These are phyloP conservation scores for Plenodomus tracheiphilus DNA, from an alignment of 2,329 filamentous ascomycete genomes.

Conservation along the genomic window DNA sequence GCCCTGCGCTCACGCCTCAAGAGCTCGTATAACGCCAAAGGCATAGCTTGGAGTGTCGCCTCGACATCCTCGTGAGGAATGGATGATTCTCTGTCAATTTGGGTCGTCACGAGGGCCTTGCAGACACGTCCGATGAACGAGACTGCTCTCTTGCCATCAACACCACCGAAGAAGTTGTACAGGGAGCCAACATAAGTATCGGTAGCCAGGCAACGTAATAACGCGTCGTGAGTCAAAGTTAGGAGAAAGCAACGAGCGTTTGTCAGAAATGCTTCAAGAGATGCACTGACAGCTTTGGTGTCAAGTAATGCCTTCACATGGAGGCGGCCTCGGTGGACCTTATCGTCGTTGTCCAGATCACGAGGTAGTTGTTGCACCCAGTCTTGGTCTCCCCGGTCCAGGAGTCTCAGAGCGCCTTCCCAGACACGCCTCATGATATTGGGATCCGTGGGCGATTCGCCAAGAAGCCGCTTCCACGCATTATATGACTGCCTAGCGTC, in stretches of 20 bases:
- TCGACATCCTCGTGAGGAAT: background rate
- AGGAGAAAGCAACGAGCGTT: slow-evolving; percentile 20
- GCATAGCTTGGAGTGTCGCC: slow-evolving; percentile 12
- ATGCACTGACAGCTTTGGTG: slow-evolving; percentile 2
- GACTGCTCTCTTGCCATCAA: slow-evolving; percentile 33
- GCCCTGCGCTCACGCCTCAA: slow-evolving; percentile 21
- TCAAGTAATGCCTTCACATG: slow-evolving; percentile 34
- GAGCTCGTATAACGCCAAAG: slow-evolving; percentile 20
- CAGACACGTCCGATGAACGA: slow-evolving; percentile 35
- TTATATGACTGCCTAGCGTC: slow-evolving; percentile 28
- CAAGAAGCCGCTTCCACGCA: slow-evolving; percentile 33
- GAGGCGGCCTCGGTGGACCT: slow-evolving; percentile 28
- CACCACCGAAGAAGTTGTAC: slow-evolving; percentile 43
- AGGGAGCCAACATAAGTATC: slow-evolving; percentile 41
- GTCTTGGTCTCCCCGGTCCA: slow-evolving; percentile 34
- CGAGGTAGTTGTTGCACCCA: slow-evolving; percentile 36
- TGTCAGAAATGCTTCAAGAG: slow-evolving; percentile 8
- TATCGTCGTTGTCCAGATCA: slow-evolving; percentile 35
- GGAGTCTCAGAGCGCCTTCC: slow-evolving; percentile 30
- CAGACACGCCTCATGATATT: slow-evolving; percentile 28
- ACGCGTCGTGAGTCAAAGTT: slow-evolving; percentile 38
- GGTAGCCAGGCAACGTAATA: slow-evolving; percentile 41
- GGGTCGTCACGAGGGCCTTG: slow-evolving; percentile 8
- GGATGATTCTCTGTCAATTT: background rate
- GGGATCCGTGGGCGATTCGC: slow-evolving; percentile 17